Conservation (phyloP, 805 yeast genomes). For the Babjeviella inositovora region DNA sequence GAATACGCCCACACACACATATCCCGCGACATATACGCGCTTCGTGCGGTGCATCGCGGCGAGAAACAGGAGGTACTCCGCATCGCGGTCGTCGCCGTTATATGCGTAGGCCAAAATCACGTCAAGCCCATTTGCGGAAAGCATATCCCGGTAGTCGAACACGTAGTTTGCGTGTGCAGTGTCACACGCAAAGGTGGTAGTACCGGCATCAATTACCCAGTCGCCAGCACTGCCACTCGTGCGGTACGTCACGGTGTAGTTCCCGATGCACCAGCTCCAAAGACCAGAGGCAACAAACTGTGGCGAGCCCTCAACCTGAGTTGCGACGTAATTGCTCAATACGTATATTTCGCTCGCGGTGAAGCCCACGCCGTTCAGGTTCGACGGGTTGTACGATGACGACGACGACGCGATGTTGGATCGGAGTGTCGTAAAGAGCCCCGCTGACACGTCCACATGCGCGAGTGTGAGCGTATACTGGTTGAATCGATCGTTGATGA, state of each 20-base stretch:
- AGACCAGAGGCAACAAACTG: slow-evolving; percentile 24
- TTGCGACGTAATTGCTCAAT: slow-evolving; percentile 25
- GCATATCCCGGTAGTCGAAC: slow-evolving; percentile 26
- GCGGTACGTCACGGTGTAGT: slow-evolving; percentile 9
- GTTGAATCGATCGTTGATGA: too few relatives aligned
- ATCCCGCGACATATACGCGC: too few relatives aligned
- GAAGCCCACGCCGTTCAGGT: slow-evolving; percentile 7
- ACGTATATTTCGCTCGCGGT: slow-evolving; percentile 32
- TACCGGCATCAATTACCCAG: not conserved
- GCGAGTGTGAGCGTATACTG: too few relatives aligned
- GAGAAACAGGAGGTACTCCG: too few relatives aligned
- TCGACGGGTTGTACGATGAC: slow-evolving; percentile 6
- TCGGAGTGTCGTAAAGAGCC: slow-evolving; percentile 28
- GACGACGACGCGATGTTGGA: slow-evolving; percentile 11
- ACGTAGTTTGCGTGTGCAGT: slow-evolving; percentile 7
- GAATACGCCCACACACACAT: slow-evolving; percentile 10
- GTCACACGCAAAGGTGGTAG: slow-evolving; percentile 5
- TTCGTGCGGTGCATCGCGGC: too few relatives aligned
- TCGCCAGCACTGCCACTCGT: slow-evolving; percentile 5
- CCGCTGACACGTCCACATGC: slow-evolving; percentile 34
- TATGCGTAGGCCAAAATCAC: slow-evolving; percentile 33
- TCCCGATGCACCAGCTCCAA: slow-evolving; percentile 28
- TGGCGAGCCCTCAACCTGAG: slow-evolving; percentile 28
- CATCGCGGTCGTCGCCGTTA: slow-evolving; percentile 7
- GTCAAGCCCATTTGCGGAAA: slow-evolving; percentile 20